These are phyloP conservation scores for Kappamyces sp. DNA, from an alignment of 192 early-diverging fungal genomes.

Conservation along the genomic window DNA sequence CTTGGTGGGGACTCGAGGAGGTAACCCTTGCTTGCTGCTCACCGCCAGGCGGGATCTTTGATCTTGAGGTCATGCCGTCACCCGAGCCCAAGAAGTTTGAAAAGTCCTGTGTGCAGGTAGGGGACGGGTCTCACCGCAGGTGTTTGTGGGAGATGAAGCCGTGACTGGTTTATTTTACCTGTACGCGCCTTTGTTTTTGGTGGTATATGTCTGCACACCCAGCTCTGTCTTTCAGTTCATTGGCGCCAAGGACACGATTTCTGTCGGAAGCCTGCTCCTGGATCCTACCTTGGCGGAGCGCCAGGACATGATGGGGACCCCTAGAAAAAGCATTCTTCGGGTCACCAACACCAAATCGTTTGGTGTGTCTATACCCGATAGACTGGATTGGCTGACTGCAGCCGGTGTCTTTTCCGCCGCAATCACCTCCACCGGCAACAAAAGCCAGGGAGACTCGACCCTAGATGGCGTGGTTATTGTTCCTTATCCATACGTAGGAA, in stretches of 20 bases:
- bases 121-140: too few species aligned
- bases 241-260: constrained; percentile 7
- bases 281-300: too few species aligned
- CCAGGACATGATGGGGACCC: constrained; percentile 11
- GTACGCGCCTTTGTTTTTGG: too few species aligned
- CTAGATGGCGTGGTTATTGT: too few species aligned
- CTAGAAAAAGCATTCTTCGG: not conserved
- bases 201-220: constrained; percentile 56
- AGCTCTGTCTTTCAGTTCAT: not conserved
- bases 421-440: too few species aligned
- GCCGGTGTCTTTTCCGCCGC: too few species aligned
- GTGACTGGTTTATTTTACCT: too few species aligned
- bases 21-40: constrained; percentile 11
- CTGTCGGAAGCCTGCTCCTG: too few species aligned
- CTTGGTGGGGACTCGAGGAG: constrained; percentile 16
- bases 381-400: constrained; percentile 6
- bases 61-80: constrained; percentile 21
- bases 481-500: too few species aligned
- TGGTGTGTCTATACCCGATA: constrained; percentile 40
- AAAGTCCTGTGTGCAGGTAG: too few species aligned
- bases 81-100: constrained; percentile 25
- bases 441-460: too few species aligned
- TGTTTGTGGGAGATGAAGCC: too few species aligned
- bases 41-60: constrained; percentile 11
- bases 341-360: constrained; percentile 61